Conservation (phyloP, 768 basidiomycete genomes). For the Suillus alpinus region DNA sequence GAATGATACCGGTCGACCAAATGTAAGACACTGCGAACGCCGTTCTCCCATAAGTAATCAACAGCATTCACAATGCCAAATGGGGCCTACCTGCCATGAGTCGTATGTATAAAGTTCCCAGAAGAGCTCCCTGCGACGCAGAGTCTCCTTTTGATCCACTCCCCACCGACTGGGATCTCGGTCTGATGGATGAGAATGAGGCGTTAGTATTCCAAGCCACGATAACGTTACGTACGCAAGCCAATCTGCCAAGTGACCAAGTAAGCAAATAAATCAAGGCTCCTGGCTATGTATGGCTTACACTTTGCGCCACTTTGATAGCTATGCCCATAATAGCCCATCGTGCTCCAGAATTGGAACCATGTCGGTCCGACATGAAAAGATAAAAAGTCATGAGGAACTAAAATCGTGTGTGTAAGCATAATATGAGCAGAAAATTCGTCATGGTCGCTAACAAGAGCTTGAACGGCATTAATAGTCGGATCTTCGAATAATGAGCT, state of each 20-base stretch:
- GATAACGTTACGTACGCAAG: constrained; percentile 48
- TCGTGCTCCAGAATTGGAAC: constrained; percentile 58
- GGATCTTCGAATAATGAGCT: constrained; percentile 66
- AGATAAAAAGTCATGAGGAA: constrained; percentile 71
- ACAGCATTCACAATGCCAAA: not conserved
- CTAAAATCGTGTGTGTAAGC: constrained; percentile 40
- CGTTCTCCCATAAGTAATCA: constrained; percentile 21
- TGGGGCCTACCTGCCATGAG: constrained; percentile 29
- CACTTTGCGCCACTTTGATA: constrained; percentile 68
- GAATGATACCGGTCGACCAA: constrained; percentile 68
- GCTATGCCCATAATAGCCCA: constrained; percentile 71
- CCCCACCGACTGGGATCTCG: constrained; percentile 71
- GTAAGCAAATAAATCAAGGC: not conserved
- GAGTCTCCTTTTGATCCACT: constrained; percentile 52
- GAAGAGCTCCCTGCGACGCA: constrained; percentile 62
- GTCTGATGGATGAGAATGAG: constrained; percentile 37
- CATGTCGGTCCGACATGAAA: constrained; percentile 67
- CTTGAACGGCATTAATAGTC: constrained; percentile 64
- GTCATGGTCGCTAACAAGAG: constrained; percentile 45
- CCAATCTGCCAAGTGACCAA: constrained; percentile 48
- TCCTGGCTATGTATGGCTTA: constrained; percentile 36
- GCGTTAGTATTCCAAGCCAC: constrained; percentile 5
- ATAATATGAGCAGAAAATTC: constrained; percentile 36
- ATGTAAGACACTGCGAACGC: constrained; percentile 59
- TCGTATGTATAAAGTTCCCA: constrained; percentile 54